phyloP scores from a whole-genome alignment of 1,139 yeast genomes.

The Meyerozyma athensensis region DNA sequence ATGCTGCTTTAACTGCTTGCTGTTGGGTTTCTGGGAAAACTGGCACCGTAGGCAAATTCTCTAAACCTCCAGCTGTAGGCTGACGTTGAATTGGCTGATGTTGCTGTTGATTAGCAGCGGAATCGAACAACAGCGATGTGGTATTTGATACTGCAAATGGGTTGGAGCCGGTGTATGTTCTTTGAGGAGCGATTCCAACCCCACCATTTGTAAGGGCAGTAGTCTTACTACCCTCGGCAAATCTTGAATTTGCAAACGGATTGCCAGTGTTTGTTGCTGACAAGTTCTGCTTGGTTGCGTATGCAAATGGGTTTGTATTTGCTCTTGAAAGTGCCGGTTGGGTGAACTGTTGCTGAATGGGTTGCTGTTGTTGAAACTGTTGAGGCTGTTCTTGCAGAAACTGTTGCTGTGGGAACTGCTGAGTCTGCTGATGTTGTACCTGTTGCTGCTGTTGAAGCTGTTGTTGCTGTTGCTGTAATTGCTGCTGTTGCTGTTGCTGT shows the following conservation, averaged over 20 bases:
- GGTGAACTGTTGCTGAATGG: conserved; percentile 7
- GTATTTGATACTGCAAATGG: conserved; percentile 42
- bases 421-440: conserved; percentile 10
- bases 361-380: conserved; percentile 3
- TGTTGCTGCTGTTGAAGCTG: conserved; percentile 10
- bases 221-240: conserved; percentile 29
- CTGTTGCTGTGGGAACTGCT: conserved; percentile 13
- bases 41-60: conserved; percentile 54
- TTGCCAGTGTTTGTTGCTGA: conserved; percentile 23
- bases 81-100: conserved; percentile 37
- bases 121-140: conserved; percentile 31
- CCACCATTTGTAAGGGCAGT: conserved; percentile 27
- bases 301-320: conserved; percentile 40
- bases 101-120: conserved; percentile 17
- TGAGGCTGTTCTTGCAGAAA: conserved; percentile 10
- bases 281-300: conserved; percentile 21
- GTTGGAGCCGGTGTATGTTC: conserved; percentile 36
- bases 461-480: conserved; percentile 11
- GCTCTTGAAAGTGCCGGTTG: conserved; percentile 22
- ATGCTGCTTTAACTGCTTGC: conserved; percentile 33
- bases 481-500: conserved; percentile 10
- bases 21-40: conserved; percentile 62
- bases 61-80: conserved; percentile 67
- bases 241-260: conserved; percentile 46
- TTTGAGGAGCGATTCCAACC: conserved; percentile 19